Percentiles rank a stretch among this genome's conserved stretches.
These are phyloP conservation scores for Fusarium cyanostomum DNA, from an alignment of 2,329 filamentous ascomycete species.

Conservation along the genomic window DNA sequence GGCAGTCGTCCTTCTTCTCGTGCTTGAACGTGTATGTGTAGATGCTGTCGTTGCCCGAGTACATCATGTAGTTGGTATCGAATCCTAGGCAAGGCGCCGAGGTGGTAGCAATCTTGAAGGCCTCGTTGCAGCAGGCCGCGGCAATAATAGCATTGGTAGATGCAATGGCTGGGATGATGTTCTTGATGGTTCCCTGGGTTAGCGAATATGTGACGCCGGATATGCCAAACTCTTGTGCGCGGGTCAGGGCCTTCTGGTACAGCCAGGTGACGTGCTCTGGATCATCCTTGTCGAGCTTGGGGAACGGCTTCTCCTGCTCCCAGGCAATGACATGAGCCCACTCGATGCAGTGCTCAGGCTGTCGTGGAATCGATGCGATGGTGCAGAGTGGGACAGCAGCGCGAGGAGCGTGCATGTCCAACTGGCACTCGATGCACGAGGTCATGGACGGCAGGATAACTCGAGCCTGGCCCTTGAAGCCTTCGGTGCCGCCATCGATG, in stretches of 20 bases:
- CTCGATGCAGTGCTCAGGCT: constrained; percentile 97
- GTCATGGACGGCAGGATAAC: constrained; percentile 93
- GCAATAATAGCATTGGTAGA: constrained; percentile 98
- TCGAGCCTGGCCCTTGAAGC: constrained; percentile 96
- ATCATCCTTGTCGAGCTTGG: constrained; percentile 91
- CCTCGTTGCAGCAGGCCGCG: constrained; percentile 95
- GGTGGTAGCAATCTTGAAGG: constrained; percentile 89
- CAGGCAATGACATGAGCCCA: constrained; percentile 99
- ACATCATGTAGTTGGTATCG: constrained; percentile 98
- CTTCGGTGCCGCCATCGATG: constrained; percentile 96
- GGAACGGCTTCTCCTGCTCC: constrained; percentile 86
- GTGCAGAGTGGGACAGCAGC: constrained; percentile 97
- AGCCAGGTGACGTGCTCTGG: constrained; percentile 98
- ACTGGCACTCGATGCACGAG: constrained; percentile 96
- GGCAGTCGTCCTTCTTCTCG: constrained; percentile 92
- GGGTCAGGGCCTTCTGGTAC: constrained; percentile 81
- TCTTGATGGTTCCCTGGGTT: constrained; percentile 98
- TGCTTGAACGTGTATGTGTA: constrained; percentile 99
- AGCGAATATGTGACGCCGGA: constrained; percentile 92
- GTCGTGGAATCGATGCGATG: constrained; percentile 92
- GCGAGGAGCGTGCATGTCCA: constrained; percentile 98
- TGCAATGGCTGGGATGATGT: constrained; percentile 98
- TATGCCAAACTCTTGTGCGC: constrained; percentile 90
- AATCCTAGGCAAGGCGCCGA: constrained; percentile 82
- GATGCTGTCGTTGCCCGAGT: constrained; percentile 92